Evolutionary conservation across 2,329 filamentous ascomycete species (phyloP), one percentile per base, ranked within the genome.

Genomic region (Chaetoscypha palmicola): DNA sequence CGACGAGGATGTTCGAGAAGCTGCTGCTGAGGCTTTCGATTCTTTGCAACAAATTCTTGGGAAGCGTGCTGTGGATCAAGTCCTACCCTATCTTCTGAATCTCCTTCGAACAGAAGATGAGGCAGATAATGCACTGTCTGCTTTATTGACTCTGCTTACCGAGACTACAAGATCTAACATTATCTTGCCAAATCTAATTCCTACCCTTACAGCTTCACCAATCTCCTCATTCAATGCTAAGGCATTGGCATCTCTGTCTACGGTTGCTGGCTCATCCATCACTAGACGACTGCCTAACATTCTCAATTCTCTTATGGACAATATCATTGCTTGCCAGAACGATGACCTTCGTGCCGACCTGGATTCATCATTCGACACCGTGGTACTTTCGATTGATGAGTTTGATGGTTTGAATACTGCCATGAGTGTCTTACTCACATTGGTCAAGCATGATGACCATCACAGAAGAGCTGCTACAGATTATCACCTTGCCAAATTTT

Each of bases 1-100:
- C 9, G 85, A 96, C 60, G 79, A 80, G 49, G 87, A 95, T 47
- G 94, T 98, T 38, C 77, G 92, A 62, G 92, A 98, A 65, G 88
- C 92, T 46, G 92, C 94, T 20, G 92, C 94, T 17, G 92, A 98
- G 66, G 92, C 92, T 2, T 98, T 98, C 60, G 92, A 98, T 64
- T 87, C 90, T 24, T 68, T 98, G 46, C 92, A 98, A 65, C 86
- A 91, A 59, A 86, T 94, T 40, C 73, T 97, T 50, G 92, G 92
- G 69, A 97, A 96, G 73, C 85, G 80, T 58, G 90, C 89, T 42
- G 86, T 98, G 40, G 91, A 98, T 59, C 89, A 97, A 62, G 92
- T 98, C 19, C 73, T 98, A 51, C 94, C 94, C 42, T 84, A 89
- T 68, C 79, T 98, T 22, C 81, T 98, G 59, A 91, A 79, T 61